Evolutionary conservation across 2,329 filamentous ascomycete genomes (phyloP).

Genomic region (Xylariaceae sp.): DNA sequence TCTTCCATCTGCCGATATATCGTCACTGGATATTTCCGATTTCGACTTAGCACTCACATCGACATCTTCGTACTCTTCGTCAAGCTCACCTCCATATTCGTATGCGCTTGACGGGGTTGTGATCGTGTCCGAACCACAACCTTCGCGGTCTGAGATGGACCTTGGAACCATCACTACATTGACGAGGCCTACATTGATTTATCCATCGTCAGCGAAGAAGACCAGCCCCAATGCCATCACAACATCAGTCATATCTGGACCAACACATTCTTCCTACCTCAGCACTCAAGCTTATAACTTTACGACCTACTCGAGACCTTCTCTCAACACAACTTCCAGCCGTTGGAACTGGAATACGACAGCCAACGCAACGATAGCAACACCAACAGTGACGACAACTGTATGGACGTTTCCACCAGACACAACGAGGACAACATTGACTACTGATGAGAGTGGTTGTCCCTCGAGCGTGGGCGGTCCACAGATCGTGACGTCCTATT

Average conservation of each 20-base stretch:
- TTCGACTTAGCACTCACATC: slow-evolving; percentile 5
- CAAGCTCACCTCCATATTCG: slow-evolving; percentile 3
- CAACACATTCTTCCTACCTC: background rate
- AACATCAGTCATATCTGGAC: slow-evolving; percentile 7
- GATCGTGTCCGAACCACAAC: background rate
- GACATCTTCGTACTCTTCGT: slow-evolving; percentile 8
- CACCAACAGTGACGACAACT: slow-evolving; percentile 4
- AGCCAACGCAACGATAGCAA: slow-evolving; percentile 3
- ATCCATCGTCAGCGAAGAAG: background rate
- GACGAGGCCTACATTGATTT: slow-evolving; percentile 11
- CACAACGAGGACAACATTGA: slow-evolving; percentile 3
- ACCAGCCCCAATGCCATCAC: slow-evolving; percentile 1
- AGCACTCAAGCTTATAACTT: background rate
- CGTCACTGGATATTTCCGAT: slow-evolving; percentile 8
- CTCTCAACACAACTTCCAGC: background rate
- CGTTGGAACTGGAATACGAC: background rate
- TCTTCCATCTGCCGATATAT: background rate
- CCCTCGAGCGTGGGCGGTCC: slow-evolving; percentile 19
- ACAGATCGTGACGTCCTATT: slow-evolving; percentile 36
- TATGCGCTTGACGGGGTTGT: slow-evolving; percentile 4
- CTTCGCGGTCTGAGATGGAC: slow-evolving; percentile 4
- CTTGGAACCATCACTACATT: slow-evolving; percentile 19
- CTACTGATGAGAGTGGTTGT: slow-evolving; percentile 16
- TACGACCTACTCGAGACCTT: slow-evolving; percentile 6
- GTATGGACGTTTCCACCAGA: slow-evolving; percentile 5